A percentile compares a stretch with the other conserved stretches of the same genome.
Evolutionary conservation across 495 filamentous ascomycete genomes (phyloP).

Genomic region (Daldinia bambusicola): DNA sequence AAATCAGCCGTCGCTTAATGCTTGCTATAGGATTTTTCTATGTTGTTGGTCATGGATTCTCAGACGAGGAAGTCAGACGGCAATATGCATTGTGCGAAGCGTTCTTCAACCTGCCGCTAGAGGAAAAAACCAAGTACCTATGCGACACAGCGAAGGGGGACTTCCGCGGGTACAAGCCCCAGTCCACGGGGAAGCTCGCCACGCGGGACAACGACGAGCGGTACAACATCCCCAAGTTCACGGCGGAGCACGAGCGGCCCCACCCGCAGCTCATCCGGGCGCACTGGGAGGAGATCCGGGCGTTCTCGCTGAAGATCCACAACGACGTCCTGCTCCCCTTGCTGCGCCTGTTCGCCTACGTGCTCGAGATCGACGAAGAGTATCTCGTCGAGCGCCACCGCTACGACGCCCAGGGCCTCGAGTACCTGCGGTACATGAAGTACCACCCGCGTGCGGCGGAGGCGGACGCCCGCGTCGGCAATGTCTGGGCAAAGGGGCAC

Average conservation of each 20-base stretch:
- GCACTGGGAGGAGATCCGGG: conserved; percentile 57
- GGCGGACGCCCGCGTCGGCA: conserved; percentile 55
- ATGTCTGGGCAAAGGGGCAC: conserved; percentile 60
- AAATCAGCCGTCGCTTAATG: not conserved
- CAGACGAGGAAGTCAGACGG: conserved; percentile 64
- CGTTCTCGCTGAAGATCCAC: conserved; percentile 60
- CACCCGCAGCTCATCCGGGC: conserved; percentile 57
- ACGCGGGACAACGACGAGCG: conserved; percentile 64
- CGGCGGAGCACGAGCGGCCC: conserved; percentile 52
- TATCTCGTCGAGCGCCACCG: conserved; percentile 61
- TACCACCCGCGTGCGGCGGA: conserved; percentile 58
- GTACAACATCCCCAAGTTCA: conserved; percentile 67
- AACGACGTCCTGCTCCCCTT: conserved; percentile 59
- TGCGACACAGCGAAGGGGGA: conserved; percentile 59
- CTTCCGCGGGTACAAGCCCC: conserved; percentile 57
- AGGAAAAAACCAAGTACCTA: conserved; percentile 64
- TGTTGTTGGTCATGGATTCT: conserved; percentile 64
- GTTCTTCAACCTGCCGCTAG: conserved; percentile 64
- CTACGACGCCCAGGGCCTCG: conserved; percentile 58
- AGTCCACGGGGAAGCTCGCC: conserved; percentile 47
- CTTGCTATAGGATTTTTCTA: conserved; percentile 61
- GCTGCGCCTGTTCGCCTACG: conserved; percentile 59
- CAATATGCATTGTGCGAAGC: conserved; percentile 67
- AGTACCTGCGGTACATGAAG: conserved; percentile 66
- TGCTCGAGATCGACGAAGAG: conserved; percentile 65